Conservation (phyloP, 2,329 filamentous ascomycete species). For the Ophioceras dolichostomum region DNA sequence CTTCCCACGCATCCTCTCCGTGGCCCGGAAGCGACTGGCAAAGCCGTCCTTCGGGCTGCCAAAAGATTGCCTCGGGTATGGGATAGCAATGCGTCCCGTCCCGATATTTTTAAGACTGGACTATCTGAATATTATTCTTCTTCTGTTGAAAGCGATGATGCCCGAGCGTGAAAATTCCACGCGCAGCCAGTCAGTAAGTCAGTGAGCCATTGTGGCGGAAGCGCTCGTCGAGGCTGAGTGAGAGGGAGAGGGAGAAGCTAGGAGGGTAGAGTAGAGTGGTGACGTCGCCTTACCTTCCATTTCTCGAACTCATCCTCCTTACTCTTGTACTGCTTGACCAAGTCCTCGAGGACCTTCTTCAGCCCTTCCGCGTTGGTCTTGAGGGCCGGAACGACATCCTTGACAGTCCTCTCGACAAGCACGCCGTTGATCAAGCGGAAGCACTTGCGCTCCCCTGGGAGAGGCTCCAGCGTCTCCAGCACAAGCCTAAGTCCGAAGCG, state of each 20-base stretch:
- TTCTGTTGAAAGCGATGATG: conserved; percentile 47
- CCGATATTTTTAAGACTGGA: conserved; percentile 46
- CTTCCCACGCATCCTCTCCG: no score
- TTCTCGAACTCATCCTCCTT: conserved; percentile 94
- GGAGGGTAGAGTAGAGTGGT: background rate
- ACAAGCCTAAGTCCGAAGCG: conserved; percentile 56
- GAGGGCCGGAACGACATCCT: conserved; percentile 82
- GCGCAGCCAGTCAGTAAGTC: no score
- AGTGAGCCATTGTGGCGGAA: no score
- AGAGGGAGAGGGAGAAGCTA: no score
- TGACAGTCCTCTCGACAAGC: conserved; percentile 83
- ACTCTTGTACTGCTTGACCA: conserved; percentile 90
- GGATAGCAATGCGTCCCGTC: background rate
- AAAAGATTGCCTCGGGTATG: no score
- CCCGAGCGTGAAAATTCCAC: background rate
- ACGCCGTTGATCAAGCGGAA: conserved; percentile 99
- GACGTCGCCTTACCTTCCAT: conserved; percentile 64
- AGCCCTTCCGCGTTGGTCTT: conserved; percentile 90
- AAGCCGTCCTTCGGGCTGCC: no score
- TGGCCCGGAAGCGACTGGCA: no score
- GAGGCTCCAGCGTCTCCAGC: conserved; percentile 76
- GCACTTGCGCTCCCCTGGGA: conserved; percentile 81
- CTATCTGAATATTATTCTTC: conserved; percentile 81
- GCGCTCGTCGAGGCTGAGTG: no score
- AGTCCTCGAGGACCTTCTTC: conserved; percentile 85